Evolutionary conservation across 2,329 filamentous ascomycete genomes (phyloP), one percentile per base, ranked within the genome.

Genomic region (Alternaria burnsii): DNA sequence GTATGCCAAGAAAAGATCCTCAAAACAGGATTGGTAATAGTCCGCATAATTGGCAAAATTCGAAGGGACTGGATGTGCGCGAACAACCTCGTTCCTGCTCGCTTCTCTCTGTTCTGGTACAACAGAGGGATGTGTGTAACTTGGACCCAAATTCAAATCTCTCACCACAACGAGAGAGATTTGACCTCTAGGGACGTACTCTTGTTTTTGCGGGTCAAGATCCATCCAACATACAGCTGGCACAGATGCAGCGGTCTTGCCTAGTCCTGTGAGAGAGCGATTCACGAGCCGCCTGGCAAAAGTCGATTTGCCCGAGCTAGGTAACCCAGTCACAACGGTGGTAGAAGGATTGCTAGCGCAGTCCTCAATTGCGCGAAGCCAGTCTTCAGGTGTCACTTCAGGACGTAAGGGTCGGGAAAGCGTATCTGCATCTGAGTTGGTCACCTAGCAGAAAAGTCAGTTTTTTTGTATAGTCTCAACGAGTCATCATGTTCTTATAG

Each of bases 201-300:
- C 91, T 3, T 91, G 90, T 70, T 93, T 91, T 0, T 89, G 89
- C 1, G 91, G 90, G 71, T 95, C 91, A 10, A 94, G 82, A 68
- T 95, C 92, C 7, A 95, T 82, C n/a, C 90, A 81, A 55, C 83
- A 84, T 26, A 90, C 81, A 51, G 77, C 80, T 34, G 72, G 64
- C 0, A 73, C 47, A 6, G 74, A 61, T 32, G 58, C 65, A 16
- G 70, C 68, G 2, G 55, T 66, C 43, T 71, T 76, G 16, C 76
- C 75, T 32, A 73, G 63, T 46, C 80, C 76, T 4, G 87, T 90
- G n/a, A 92, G 76, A 9, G 92, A 79, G 11, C 87, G 85, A 70
- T 94, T 94, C 9, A 84, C 79, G 3, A 94, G 80, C 5, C 92
- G 76, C 48, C 86, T 87, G 12, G 86, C 85, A 73, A 93, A 91